Evolutionary conservation across 331 rosid species (phyloP).

Genomic region (Rosa hybrid): DNA sequence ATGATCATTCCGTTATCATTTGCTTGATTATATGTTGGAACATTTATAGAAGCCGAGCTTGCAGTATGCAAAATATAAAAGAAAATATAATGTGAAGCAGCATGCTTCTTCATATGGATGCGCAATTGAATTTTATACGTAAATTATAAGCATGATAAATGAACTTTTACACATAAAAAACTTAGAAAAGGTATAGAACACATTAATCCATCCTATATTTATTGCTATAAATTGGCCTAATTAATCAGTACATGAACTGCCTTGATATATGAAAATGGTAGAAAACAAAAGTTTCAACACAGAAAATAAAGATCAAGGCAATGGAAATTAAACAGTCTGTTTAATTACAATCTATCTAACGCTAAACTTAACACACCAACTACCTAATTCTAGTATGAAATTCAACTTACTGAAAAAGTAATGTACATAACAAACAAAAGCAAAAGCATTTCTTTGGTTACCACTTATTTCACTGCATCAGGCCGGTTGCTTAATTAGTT

Average conservation of each 20-base stretch:
- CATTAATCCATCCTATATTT: background rate
- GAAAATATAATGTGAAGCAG: background rate
- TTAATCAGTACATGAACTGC: background rate
- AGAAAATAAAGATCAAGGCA: background rate
- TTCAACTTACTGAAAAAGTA: background rate
- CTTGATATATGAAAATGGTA: background rate
- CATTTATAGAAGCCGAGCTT: background rate
- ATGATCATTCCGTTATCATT: background rate
- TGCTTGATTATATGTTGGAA: background rate
- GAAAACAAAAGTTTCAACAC: background rate
- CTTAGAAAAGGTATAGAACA: background rate
- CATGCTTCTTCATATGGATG: background rate
- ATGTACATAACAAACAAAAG: background rate
- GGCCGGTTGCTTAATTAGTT: constrained; percentile 18
- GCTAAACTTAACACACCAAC: background rate
- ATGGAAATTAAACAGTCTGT: background rate
- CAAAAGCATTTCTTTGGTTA: background rate
- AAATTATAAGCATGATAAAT: too few relatives aligned
- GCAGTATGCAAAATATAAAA: background rate
- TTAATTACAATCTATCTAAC: background rate
- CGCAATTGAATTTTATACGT: too few relatives aligned
- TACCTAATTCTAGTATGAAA: background rate
- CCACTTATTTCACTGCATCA: background rate
- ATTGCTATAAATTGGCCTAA: background rate
- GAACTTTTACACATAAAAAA: background rate